A percentile compares a stretch with the other conserved stretches of the same genome.
phyloP scores from a whole-genome alignment of 139 green algal species.

The Volvox africanus region DNA sequence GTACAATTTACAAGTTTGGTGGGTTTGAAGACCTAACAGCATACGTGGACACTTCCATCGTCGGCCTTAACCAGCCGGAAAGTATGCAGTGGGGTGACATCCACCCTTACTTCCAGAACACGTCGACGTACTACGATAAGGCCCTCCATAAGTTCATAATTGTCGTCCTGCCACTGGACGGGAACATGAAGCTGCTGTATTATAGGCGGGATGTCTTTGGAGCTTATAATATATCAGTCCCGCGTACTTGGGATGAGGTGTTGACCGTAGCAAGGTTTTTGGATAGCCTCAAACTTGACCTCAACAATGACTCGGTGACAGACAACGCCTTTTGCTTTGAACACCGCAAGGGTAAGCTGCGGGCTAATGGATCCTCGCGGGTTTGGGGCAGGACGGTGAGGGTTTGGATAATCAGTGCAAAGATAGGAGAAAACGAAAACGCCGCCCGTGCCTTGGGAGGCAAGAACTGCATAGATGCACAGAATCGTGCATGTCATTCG shows the following conservation, averaged over 20 bases:
- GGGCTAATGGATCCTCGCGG: too few species aligned
- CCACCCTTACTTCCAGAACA: slow-evolving; percentile 52
- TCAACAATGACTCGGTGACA: slow-evolving; percentile 36
- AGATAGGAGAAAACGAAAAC: too few species aligned
- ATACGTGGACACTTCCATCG: background rate
- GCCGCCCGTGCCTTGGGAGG: too few species aligned
- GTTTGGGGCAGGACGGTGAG: too few species aligned
- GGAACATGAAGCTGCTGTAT: slow-evolving; percentile 56
- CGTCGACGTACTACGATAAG: slow-evolving; percentile 26
- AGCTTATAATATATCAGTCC: slow-evolving; percentile 24
- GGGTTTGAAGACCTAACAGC: slow-evolving; percentile 43
- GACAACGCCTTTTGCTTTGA: slow-evolving; percentile 58
- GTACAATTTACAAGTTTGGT: slow-evolving; percentile 35
- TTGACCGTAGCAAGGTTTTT: slow-evolving; percentile 19
- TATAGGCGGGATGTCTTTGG: slow-evolving; percentile 52
- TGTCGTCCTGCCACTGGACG: slow-evolving; percentile 52
- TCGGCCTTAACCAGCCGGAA: background rate
- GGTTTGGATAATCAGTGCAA: too few species aligned
- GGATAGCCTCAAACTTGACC: slow-evolving; percentile 2
- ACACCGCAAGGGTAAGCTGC: slow-evolving; percentile 27
- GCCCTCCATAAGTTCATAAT: slow-evolving; percentile 22
- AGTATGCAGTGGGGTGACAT: slow-evolving; percentile 35
- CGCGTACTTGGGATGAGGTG: slow-evolving; percentile 57
- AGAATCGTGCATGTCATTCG: too few species aligned
- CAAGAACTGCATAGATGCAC: too few species aligned